These are phyloP conservation scores for Brettanomyces anomalus DNA, from an alignment of 805 yeast species.

Conservation along the genomic window DNA sequence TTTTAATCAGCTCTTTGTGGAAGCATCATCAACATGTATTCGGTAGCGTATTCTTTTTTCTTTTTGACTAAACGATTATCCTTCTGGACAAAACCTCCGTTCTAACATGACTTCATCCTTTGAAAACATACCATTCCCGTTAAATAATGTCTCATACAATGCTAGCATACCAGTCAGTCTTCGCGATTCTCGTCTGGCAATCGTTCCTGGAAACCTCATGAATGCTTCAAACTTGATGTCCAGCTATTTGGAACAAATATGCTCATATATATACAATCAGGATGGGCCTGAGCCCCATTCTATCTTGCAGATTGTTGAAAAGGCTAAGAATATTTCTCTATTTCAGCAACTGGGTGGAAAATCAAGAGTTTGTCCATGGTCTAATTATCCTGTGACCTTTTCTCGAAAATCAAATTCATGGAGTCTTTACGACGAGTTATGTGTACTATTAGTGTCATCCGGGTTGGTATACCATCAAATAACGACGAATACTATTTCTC, in stretches of 20 bases:
- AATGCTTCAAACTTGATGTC: conserved; percentile 18
- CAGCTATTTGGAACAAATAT: conserved; percentile 17
- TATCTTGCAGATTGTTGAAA: conserved; percentile 7
- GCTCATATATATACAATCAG: conserved; percentile 3
- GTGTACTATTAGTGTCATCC: conserved; percentile 12
- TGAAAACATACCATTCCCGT: not conserved
- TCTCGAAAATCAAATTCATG: conserved; percentile 5
- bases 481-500: conserved; percentile 5
- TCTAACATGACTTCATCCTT: no score
- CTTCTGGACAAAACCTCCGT: no score
- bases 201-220: conserved; percentile 12
- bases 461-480: conserved; percentile 10
- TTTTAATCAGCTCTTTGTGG: no score
- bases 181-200: conserved; percentile 10
- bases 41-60: no score
- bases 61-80: no score
- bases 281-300: not conserved
- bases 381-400: conserved; percentile 6
- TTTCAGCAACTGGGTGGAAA: conserved; percentile 3
- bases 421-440: conserved; percentile 19
- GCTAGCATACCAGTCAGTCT: conserved; percentile 7
- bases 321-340: conserved; percentile 5
- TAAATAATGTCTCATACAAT: not conserved
- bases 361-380: conserved; percentile 13
- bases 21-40: no score